Evolutionary conservation across 169 alveolate genomes (phyloP).

Genomic region (Plasmodium cynomolgi): DNA sequence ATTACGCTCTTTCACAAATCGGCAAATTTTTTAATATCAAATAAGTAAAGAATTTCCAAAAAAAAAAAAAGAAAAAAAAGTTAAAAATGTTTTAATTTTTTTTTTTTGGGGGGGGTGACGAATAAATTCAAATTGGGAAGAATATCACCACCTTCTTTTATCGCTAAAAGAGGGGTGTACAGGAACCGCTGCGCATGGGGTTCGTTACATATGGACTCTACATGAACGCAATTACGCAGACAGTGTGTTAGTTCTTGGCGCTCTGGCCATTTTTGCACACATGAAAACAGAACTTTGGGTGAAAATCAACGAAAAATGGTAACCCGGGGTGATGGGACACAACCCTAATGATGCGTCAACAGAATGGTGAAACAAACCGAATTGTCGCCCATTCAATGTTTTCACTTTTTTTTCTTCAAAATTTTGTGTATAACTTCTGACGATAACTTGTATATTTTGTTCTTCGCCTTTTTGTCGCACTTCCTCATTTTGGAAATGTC

Average conservation of each 20-base stretch:
- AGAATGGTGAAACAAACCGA: not conserved
- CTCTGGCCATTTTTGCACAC: not conserved
- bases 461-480: conserved; percentile 61
- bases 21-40: not conserved
- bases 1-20: not conserved
- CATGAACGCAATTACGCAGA: not conserved
- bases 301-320: not conserved
- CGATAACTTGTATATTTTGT: conserved; percentile 59
- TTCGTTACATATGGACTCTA: not conserved
- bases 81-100: not conserved
- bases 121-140: not conserved
- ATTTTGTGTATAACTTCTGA: conserved; percentile 52
- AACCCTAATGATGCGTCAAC: not conserved
- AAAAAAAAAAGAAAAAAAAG: not conserved
- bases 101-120: not conserved
- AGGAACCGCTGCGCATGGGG: not conserved
- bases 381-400: not conserved
- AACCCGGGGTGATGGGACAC: not conserved
- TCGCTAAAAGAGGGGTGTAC: not conserved
- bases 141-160: not conserved
- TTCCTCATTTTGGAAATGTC: conserved; percentile 70
- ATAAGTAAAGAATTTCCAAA: not conserved
- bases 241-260: not conserved
- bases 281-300: not conserved
- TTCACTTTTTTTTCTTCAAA: conserved; percentile 21